Evolutionary conservation across 2,329 filamentous ascomycete genomes (phyloP), one percentile per base, ranked within the genome.

Genomic region (Colletotrichum sojae): DNA sequence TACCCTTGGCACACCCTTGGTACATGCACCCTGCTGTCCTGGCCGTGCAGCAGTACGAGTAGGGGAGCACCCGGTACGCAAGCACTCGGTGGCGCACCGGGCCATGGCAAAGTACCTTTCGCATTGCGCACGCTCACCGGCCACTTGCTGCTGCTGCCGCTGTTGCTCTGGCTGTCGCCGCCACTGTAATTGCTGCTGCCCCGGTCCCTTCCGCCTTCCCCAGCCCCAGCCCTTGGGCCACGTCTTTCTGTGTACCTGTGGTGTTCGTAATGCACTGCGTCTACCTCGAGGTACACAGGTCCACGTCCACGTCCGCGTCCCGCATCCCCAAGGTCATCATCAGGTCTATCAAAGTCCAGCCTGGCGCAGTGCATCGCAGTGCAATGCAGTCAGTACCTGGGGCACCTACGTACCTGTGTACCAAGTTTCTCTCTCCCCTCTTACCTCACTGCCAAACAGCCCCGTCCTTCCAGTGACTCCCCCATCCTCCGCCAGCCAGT

Each of bases 81-180:
- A 66, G 66, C 59, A 66, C n/a, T 43, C 18, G 43, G 49, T 60
- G 61, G 61, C 62, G 66, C 43, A 22, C 55, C 40, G 31, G 61
- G 49, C 43, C 43, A 66, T 69, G 55, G 66, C 66, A 66, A 60
- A 60, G 61, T 59, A 69, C 61, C 49, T 48, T 51, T 69, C 55
- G 53, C 49, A 69, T 65, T 53, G 40, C 66, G 48, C 56, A 55
- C 25, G 48, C 36, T 45, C 53, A 45, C 53, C 10, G 18, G 53
- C 36, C 20, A 56, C 36, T 25, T 16, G 18, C 15, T 20, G 18
- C 45, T 48, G 45, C 45, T 20, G 18, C 45, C 9, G 15, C 27
- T 39, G 27, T 20, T 39, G 51, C 16, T 54, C 18, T 15, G 31
- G 49, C 49, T 52, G 49, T 52, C n/a, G 22, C 49, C 16, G 39